phyloP scores from a whole-genome alignment of 129 eudicot species.

The Glebionis coronaria region DNA sequence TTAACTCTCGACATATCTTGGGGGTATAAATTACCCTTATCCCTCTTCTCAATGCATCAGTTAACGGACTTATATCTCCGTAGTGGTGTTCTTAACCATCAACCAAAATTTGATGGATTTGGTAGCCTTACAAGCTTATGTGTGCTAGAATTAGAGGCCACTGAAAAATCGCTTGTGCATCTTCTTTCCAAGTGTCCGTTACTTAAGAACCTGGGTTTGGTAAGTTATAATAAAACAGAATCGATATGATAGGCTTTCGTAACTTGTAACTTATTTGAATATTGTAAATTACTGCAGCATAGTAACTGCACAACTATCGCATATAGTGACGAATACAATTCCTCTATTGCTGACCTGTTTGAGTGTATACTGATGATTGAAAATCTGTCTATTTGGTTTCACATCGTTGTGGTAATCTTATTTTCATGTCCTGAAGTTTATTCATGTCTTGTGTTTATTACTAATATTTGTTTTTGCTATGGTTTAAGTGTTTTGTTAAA shows the following conservation, averaged over 20 bases:
- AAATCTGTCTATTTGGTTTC: background rate
- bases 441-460: background rate
- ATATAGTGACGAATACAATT: background rate
- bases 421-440: background rate
- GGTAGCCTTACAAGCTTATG: constrained; percentile 20
- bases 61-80: constrained; percentile 11
- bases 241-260: background rate
- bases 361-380: background rate
- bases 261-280: background rate
- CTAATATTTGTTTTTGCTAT: background rate
- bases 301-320: background rate
- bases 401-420: background rate
- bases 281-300: background rate
- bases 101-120: constrained; percentile 15
- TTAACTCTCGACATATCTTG: constrained; percentile 10
- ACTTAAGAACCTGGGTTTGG: constrained; percentile 18
- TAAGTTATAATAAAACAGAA: background rate
- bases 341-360: background rate
- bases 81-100: constrained; percentile 10
- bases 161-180: constrained; percentile 15
- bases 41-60: background rate
- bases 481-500: background rate
- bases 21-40: background rate
- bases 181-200: constrained; percentile 17
- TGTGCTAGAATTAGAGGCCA: background rate